Conservation (phyloP, 257 asterid genomes). For the Scutellaria baicalensis region DNA sequence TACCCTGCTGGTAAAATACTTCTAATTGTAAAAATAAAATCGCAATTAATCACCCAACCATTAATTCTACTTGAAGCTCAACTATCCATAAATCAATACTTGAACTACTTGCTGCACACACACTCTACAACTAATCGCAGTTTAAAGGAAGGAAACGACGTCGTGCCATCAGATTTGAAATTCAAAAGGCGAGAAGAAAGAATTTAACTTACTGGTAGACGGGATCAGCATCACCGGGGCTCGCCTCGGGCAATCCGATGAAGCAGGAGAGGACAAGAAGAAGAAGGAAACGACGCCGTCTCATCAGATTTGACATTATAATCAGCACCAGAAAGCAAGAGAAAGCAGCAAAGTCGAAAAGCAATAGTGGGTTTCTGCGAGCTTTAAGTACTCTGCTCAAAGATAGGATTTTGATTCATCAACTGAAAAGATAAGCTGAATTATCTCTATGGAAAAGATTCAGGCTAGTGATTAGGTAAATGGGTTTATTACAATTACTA, state of each 20-base stretch:
- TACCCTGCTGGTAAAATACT: background rate
- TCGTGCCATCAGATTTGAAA: background rate
- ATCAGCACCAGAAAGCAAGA: background rate
- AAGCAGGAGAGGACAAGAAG: slow-evolving; percentile 33
- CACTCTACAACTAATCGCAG: background rate
- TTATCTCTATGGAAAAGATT: background rate
- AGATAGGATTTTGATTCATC: slow-evolving; percentile 23
- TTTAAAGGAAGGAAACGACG: background rate
- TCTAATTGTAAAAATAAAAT: too few species aligned
- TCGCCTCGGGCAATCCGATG: slow-evolving; percentile 40
- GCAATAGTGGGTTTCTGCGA: background rate
- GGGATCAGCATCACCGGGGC: slow-evolving; percentile 79
- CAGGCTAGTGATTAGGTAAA: background rate
- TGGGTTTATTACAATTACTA: background rate
- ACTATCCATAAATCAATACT: background rate
- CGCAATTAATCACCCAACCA: background rate
- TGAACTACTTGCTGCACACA: background rate
- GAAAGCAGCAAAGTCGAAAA: background rate
- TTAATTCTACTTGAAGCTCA: slow-evolving; percentile 7
- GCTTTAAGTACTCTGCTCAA: background rate
- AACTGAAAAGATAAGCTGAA: background rate
- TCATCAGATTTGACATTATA: slow-evolving; percentile 27
- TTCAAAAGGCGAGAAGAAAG: background rate
- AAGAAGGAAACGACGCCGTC: slow-evolving; percentile 33
- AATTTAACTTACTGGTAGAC: slow-evolving; percentile 42